These are phyloP conservation scores for Nadsonia fulvescens DNA, from an alignment of 805 yeast species.

Conservation along the genomic window DNA sequence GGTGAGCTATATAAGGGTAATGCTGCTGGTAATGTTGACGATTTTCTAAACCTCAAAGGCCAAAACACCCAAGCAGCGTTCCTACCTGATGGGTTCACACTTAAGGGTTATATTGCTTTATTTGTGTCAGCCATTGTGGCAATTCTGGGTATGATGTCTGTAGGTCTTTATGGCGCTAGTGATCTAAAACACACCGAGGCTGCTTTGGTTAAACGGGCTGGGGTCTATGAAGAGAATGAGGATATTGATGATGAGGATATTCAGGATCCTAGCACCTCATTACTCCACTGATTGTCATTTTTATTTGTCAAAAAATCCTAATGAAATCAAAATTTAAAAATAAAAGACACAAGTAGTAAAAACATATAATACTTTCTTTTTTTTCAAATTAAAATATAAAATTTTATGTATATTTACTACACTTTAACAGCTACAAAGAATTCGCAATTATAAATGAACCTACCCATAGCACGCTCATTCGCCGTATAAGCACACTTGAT, in stretches of 20 bases:
- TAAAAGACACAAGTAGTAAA: conserved; percentile 1
- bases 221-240: conserved; percentile 25
- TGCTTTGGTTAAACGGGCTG: conserved; percentile 34
- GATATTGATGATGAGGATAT: conserved; percentile 21
- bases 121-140: conserved; percentile 83
- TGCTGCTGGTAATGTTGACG: conserved; percentile 72
- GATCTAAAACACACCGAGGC: conserved; percentile 58
- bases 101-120: conserved; percentile 86
- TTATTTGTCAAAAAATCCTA: not conserved
- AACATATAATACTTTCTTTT: conserved; percentile 1
- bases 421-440: conserved; percentile 43
- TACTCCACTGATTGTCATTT: not conserved
- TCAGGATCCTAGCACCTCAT: conserved; percentile 6
- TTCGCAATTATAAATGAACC: conserved; percentile 42
- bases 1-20: conserved; percentile 49
- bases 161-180: conserved; percentile 70
- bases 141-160: conserved; percentile 57
- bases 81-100: conserved; percentile 83
- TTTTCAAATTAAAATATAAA: not conserved
- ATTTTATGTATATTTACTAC: not conserved
- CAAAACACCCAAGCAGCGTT: conserved; percentile 47
- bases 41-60: conserved; percentile 46
- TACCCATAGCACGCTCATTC: conserved; percentile 32
- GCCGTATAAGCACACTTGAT: conserved; percentile 34
- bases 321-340: not conserved